Base-by-base conservation (phyloP, 1,284 basidiomycete species). In the Fomitopsis pinicola region DNA sequence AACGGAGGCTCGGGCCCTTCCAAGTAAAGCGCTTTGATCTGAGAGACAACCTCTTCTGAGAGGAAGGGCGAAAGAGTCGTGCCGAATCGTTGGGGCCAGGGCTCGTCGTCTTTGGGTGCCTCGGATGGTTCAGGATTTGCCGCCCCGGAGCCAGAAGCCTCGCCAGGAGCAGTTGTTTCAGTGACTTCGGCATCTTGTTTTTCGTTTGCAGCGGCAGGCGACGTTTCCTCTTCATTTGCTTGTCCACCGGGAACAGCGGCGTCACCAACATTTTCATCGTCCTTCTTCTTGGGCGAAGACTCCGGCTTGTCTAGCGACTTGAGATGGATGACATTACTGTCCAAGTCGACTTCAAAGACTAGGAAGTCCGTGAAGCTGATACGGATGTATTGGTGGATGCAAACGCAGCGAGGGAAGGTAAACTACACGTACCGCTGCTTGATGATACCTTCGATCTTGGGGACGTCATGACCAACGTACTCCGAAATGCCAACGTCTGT, bases 291-390 rank as follows among this genome's bases (percentile, higher is more conserved):
- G 42, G 66, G 76, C 6, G 80, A 71, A 59, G 85, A 77, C 71
- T 82, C 78, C 6, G 94, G 91, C 73, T 86, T 86, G 50, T 77
- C 83, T 45, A 97, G 82, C 54, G 87, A 85, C 69, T 90, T 90
- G 42, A 97, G 72, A 70, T 92, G 89, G 8, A 95, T 77, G 4
- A 93, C 88, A 62, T 91, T 84, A 45, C 88, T 83, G 64, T 92
- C 87, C 60, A 88, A 81, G 67, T 92, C 87, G 48, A 98, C 88
- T 76, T 98, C 95, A 70, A 85, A 91, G 30, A 98, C 95, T 65
- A 97, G 71, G 72, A 98, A 98, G 76, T 98, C 95, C 42, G 95
- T 95, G 73, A 97, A 97, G 68, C 95, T 97, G 65, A 33, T 64
- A 8, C 40, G 26, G 3, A 5, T 4, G 36, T 14, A 14, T 35